Evolutionary conservation across 2,329 filamentous ascomycete species (phyloP).

Genomic region (Claviceps maximensis): DNA sequence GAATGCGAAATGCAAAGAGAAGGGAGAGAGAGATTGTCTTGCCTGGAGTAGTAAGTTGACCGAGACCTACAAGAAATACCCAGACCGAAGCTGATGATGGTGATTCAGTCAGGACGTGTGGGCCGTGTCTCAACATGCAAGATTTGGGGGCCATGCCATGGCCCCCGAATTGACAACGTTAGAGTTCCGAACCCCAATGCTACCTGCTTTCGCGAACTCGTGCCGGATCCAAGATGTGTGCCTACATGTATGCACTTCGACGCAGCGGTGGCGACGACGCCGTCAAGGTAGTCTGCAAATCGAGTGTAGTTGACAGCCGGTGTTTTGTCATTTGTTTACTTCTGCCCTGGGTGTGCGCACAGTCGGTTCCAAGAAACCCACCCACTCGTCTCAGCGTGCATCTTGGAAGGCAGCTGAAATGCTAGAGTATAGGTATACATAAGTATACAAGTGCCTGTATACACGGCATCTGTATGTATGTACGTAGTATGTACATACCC

Average conservation of each 20-base stretch:
- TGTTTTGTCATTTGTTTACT: background rate
- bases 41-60: background rate
- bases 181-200: background rate
- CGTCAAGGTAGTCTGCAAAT: background rate
- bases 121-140: background rate
- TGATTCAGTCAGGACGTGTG: background rate
- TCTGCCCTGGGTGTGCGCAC: background rate
- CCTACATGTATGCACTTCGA: too few relatives aligned
- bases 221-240: background rate
- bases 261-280: background rate
- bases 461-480: too few relatives aligned
- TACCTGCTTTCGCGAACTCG: background rate
- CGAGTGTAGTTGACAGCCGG: background rate
- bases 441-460: too few relatives aligned
- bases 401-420: conserved; percentile 2
- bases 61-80: background rate
- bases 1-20: background rate
- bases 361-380: background rate
- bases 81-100: background rate
- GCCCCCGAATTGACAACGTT: background rate
- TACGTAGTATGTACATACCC: too few relatives aligned
- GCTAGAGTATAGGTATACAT: too few relatives aligned
- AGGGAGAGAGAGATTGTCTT: background rate
- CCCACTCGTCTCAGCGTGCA: background rate
- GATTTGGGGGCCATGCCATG: background rate